A percentile compares a stretch with the other conserved stretches of the same genome.
These are phyloP conservation scores for Mycena floridula DNA, from an alignment of 768 basidiomycete genomes.

Conservation along the genomic window DNA sequence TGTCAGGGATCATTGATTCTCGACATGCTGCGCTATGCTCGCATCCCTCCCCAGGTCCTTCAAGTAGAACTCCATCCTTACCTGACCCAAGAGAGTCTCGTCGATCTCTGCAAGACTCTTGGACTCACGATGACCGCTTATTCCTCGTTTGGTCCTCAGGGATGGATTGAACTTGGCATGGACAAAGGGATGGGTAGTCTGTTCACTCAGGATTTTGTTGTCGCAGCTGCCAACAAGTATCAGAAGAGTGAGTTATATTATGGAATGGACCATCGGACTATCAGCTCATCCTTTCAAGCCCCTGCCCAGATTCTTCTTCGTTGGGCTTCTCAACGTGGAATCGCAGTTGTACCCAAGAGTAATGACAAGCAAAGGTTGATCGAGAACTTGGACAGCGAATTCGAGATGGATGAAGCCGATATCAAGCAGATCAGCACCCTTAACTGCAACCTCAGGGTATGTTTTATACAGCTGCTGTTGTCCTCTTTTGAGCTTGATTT, in stretches of 20 bases:
- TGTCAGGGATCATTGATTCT: conserved; percentile 64
- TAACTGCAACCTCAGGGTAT: conserved; percentile 56
- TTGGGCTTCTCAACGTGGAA: conserved; percentile 72
- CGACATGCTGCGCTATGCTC: conserved; percentile 77
- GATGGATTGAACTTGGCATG: conserved; percentile 62
- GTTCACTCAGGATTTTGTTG: conserved; percentile 41
- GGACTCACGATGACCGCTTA: conserved; percentile 65
- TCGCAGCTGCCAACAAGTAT: conserved; percentile 39
- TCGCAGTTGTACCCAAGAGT: conserved; percentile 75
- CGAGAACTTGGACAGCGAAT: conserved; percentile 48
- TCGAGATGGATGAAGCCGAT: conserved; percentile 43
- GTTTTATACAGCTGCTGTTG: conserved; percentile 16
- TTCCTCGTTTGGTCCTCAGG: conserved; percentile 42
- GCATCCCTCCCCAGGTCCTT: conserved; percentile 61
- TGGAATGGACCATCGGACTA: neutral
- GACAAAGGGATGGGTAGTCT: conserved; percentile 47
- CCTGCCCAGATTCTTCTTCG: conserved; percentile 69
- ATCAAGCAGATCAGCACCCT: conserved; percentile 40
- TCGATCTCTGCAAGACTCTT: conserved; percentile 46
- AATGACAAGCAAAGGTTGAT: conserved; percentile 38
- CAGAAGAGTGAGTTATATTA: conserved; percentile 40
- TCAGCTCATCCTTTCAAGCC: conserved; percentile 24
- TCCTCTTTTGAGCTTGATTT: conserved; percentile 7
- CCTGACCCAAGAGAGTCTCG: conserved; percentile 53
- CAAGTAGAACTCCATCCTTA: conserved; percentile 73